Evolutionary conservation across 306 rosid genomes (phyloP).

Genomic region (Casuarina cunninghamiana): DNA sequence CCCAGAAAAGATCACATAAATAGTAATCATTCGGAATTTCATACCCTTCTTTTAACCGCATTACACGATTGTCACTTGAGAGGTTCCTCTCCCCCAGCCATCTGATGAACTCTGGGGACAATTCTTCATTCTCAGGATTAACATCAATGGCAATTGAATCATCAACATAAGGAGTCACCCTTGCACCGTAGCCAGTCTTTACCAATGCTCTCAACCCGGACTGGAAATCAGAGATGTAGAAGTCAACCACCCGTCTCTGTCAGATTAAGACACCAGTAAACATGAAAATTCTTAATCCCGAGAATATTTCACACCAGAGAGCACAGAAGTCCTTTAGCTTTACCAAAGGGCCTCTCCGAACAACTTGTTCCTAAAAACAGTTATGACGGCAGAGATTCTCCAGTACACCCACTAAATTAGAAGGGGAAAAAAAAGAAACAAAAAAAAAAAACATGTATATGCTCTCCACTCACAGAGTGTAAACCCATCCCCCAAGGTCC

Average conservation of each 20-base stretch:
- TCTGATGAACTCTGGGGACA: slow-evolving; percentile 76
- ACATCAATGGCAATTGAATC: slow-evolving; percentile 64
- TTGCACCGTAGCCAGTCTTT: slow-evolving; percentile 89
- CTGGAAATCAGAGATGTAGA: slow-evolving; percentile 98
- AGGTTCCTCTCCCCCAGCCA: slow-evolving; percentile 93
- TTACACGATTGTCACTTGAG: slow-evolving; percentile 79
- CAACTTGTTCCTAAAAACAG: not conserved
- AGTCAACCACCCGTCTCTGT: slow-evolving; percentile 95
- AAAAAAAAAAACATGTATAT: not conserved
- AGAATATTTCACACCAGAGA: not conserved
- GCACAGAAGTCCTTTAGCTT: not conserved
- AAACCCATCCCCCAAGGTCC: not conserved
- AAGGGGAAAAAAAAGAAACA: not conserved
- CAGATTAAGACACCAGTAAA: slow-evolving; percentile 7
- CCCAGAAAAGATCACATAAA: not conserved
- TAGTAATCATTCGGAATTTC: not conserved
- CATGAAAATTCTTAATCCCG: not conserved
- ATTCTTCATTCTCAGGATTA: slow-evolving; percentile 64
- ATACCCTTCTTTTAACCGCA: slow-evolving; percentile 96
- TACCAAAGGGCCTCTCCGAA: not conserved
- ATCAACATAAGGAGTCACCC: slow-evolving; percentile 92
- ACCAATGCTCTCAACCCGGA: slow-evolving; percentile 98
- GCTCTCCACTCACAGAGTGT: not conserved
- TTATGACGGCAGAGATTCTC: not conserved
- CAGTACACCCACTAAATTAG: not conserved